A percentile compares a stretch with the other conserved stretches of the same genome.
Evolutionary conservation across 2,329 filamentous ascomycete genomes (phyloP).

Genomic region (Pezicula neosporulosa): DNA sequence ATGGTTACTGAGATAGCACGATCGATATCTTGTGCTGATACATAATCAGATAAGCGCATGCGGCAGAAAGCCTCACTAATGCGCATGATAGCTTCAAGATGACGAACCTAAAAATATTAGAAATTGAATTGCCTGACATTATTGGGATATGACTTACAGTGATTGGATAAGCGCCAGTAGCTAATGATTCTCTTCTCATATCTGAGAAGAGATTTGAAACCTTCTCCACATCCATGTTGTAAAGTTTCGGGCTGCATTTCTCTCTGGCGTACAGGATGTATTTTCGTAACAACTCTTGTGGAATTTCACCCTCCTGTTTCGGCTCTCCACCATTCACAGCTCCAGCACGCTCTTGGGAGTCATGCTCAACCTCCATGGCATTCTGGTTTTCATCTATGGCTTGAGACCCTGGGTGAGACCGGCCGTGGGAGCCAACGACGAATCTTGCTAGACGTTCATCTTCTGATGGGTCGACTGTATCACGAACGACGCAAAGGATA

Average conservation of each 20-base stretch:
- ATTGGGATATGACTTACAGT: constrained; percentile 60
- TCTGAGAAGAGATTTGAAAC: constrained; percentile 90
- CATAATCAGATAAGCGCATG: constrained; percentile 98
- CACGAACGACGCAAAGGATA: constrained; percentile 91
- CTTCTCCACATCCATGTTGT: constrained; percentile 98
- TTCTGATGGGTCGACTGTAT: constrained; percentile 88
- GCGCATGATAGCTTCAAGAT: constrained; percentile 96
- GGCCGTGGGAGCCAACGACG: constrained; percentile 89
- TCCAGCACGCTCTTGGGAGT: constrained; percentile 40
- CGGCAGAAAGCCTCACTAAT: constrained; percentile 93
- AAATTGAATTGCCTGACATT: neutral
- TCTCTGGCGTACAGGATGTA: constrained; percentile 96
- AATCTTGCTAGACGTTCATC: constrained; percentile 93
- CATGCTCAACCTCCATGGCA: constrained; percentile 62
- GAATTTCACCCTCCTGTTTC: constrained; percentile 67
- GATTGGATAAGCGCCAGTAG: constrained; percentile 95
- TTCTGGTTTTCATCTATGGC: constrained; percentile 41
- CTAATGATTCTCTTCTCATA: constrained; percentile 89
- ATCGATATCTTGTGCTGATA: constrained; percentile 85
- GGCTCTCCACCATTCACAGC: constrained; percentile 40
- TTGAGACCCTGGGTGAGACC: constrained; percentile 70
- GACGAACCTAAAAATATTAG: constrained; percentile 67
- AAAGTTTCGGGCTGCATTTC: constrained; percentile 85
- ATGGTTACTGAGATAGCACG: constrained; percentile 96
- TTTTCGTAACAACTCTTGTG: constrained; percentile 87